phyloP scores from a whole-genome alignment of 768 basidiomycete genomes.

The Dioszegia aurantiaca region DNA sequence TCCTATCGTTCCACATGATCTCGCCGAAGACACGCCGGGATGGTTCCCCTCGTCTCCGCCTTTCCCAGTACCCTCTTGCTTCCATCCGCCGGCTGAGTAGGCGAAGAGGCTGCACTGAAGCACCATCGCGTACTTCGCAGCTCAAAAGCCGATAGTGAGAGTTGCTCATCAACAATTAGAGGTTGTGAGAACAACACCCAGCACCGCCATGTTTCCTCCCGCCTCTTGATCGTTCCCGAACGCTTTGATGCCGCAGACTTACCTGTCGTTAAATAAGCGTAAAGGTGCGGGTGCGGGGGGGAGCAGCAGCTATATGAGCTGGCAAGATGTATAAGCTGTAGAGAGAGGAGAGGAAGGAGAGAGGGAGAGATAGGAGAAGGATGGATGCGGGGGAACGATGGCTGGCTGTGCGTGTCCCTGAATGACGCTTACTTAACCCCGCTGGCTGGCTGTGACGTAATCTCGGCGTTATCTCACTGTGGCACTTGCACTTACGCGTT shows the following conservation, averaged over 20 bases:
- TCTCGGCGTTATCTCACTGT: not conserved
- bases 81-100: too few relatives aligned
- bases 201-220: not conserved
- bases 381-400: not conserved
- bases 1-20: too few relatives aligned
- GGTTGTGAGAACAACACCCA: too few relatives aligned
- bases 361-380: conserved; percentile 1
- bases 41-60: too few relatives aligned
- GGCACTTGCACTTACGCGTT: conserved; percentile 15
- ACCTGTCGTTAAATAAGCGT: conserved; percentile 12
- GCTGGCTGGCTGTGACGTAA: not conserved
- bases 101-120: too few relatives aligned
- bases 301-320: not conserved
- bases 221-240: not conserved
- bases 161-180: too few relatives aligned
- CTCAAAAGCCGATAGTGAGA: too few relatives aligned
- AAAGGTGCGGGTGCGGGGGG: too few relatives aligned
- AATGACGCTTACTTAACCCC: not conserved
- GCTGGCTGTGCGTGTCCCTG: not conserved
- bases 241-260: not conserved
- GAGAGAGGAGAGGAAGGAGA: conserved; percentile 1
- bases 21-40: too few relatives aligned
- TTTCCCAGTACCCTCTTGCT: too few relatives aligned
- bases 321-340: not conserved
- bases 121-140: too few relatives aligned